Base-by-base conservation (phyloP, 202 grass and related monocot species). In the Dendrocalamus latiflorus region DNA sequence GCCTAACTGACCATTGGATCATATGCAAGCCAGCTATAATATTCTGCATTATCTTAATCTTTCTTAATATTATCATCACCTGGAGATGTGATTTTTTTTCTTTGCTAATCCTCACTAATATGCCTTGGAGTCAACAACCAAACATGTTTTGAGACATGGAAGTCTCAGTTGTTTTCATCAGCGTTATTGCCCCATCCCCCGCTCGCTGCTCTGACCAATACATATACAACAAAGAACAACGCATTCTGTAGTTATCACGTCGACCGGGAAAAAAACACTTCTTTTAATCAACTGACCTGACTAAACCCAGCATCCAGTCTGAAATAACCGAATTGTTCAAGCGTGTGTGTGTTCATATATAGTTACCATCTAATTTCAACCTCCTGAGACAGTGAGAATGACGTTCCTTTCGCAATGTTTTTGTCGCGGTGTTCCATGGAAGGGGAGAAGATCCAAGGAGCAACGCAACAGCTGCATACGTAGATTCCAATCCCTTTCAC, bases 91-190 rank as follows among this genome's bases (percentile, higher is more conserved):
- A 33, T 24, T 67, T 45, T 49, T 25, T 28, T 9, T 28, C 4
- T 18, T 56, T 18, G 26, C 28, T 77, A 58, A 59, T 39, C 41
- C 41, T 10, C 8, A 16, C 16, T 33, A 0, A 20, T 18, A 41
- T 33, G 33, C 65, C 43, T 81, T 34, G 69, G 61, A 45, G 43
- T 59, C 70, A 53, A 62, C 76, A 62, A 20, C 18, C 61, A 20
- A 61, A 37, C 24, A 54, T 63, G 45, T 15, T 10, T 5, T 1
- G 30, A 59, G 30, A 18, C 68, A 79, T 74, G 9, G 80, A 74
- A 79, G 49, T 88, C 61, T 79, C 86, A 84, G 80, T 2, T 17
- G 59, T 72, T 28, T 24, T 72, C 80, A 33, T 67, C 57, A 42
- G 59, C 34, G 18, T 26, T 14, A 4, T 41, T 73, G 37, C 56